A percentile compares a stretch with the other conserved stretches of the same genome.
Conservation (phyloP, 2,329 filamentous ascomycete genomes). For the Myriosclerotinia curreyana region DNA sequence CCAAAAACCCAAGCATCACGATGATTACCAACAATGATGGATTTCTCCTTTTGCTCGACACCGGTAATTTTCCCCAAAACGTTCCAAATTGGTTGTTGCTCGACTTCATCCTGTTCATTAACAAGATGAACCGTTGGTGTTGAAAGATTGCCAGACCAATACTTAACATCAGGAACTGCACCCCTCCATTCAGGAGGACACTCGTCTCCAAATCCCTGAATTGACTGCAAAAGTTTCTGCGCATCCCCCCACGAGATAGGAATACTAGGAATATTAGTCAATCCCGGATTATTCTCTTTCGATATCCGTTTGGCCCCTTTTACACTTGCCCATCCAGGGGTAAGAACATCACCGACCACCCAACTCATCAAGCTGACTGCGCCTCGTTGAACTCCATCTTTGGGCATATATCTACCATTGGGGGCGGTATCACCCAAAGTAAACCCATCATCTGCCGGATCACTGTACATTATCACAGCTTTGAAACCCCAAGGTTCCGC, state of each 20-base stretch:
- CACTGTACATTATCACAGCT: constrained; percentile 89
- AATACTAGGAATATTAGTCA: constrained; percentile 83
- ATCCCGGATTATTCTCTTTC: constrained; percentile 65
- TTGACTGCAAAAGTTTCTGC: constrained; percentile 68
- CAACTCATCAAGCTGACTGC: constrained; percentile 77
- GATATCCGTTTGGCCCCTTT: constrained; percentile 63
- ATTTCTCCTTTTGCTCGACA: constrained; percentile 78
- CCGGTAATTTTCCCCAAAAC: constrained; percentile 80
- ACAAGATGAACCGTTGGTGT: constrained; percentile 77
- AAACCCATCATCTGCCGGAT: constrained; percentile 83
- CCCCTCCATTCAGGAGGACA: constrained; percentile 72
- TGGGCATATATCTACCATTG: constrained; percentile 74
- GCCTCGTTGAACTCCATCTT: constrained; percentile 78
- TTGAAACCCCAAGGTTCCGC: constrained; percentile 82
- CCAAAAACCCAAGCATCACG: constrained; percentile 92
- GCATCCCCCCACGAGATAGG: constrained; percentile 90
- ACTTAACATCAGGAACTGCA: constrained; percentile 73
- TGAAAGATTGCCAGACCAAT: constrained; percentile 77
- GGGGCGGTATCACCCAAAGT: constrained; percentile 69
- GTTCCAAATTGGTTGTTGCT: constrained; percentile 86
- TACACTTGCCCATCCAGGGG: constrained; percentile 78
- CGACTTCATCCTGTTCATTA: constrained; percentile 82
- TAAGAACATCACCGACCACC: constrained; percentile 87
- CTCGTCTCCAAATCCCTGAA: constrained; percentile 70
- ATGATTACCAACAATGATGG: constrained; percentile 87